Base-by-base conservation (phyloP, 768 basidiomycete genomes). In the Nidularia sp. region DNA sequence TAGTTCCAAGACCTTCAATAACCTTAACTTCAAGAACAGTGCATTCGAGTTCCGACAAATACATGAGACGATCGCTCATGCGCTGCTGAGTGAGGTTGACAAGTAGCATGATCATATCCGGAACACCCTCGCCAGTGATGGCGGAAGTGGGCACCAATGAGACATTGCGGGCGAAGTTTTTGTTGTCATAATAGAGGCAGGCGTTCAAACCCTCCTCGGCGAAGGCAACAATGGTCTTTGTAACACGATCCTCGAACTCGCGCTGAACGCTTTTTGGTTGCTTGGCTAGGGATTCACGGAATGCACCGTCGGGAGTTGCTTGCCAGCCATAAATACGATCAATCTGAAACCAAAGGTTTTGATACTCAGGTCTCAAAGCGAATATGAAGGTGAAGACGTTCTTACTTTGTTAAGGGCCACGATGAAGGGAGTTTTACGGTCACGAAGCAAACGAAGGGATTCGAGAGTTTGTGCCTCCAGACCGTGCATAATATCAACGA, bases 401-500 rank as follows among this genome's bases (percentile, higher is more conserved):
- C 15, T 22, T 57, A 87, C 91, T 79, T 99, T 98, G 77, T 99
- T 99, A 45, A 99, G 76, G 4, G 97, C 97, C 46, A 99, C 96
- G 51, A 99, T 97, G 76, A 99, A 99, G 0, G 97, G 97, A 6
- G 96, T 98, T 72, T 97, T 97, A 49, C 87, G 83, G 65, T 96
- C 93, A 57, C 88, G 80, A 48, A 99, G 79, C 53, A 99, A 73
- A 41, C 95, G 88, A 31, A 99, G 78, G 3, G 96, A 98, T 70
- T 99, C 97, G 49, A 98, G 75, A 0, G 97, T 99, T 70, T 98
- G 97, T n/a, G 86, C 93, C 71, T 98, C 97, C 48, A 99, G 78
- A 39, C 95, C 96, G 71, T 99, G 96, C 94, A 96, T 96, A 66
- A 98, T 97, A 78, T 98, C 97, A 33, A 99, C 96, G 53, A 99